A percentile compares a stretch with the other conserved stretches of the same genome.
Conservation (phyloP, 1,284 basidiomycete species). For the Cerrena zonata region DNA sequence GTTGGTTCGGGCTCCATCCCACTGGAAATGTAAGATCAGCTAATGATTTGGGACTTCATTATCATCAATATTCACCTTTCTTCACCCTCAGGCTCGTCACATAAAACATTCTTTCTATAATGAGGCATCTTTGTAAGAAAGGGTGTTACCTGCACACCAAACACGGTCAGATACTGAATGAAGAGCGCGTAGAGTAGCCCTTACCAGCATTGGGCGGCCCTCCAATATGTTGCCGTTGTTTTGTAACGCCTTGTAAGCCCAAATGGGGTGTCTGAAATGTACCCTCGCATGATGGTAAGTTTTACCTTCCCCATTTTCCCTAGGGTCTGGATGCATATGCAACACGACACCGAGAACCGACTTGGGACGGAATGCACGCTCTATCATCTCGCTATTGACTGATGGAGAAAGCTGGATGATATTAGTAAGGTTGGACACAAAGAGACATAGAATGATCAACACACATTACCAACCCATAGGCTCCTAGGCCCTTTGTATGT, state of each 20-base stretch:
- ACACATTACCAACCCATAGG: background rate
- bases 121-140: background rate
- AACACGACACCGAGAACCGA: too few species aligned
- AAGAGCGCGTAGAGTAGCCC: background rate
- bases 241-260: background rate
- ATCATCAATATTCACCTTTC: too few species aligned
- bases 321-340: too few species aligned
- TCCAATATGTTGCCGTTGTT: background rate
- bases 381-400: too few species aligned
- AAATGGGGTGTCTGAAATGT: background rate
- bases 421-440: too few species aligned
- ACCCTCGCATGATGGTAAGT: background rate
- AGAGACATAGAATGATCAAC: background rate
- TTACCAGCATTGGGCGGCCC: background rate
- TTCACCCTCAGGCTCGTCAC: background rate
- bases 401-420: too few species aligned
- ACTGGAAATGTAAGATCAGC: background rate
- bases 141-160: background rate
- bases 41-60: background rate
- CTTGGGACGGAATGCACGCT: too few species aligned
- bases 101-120: too few species aligned
- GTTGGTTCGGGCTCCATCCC: background rate
- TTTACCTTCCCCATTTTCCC: too few species aligned
- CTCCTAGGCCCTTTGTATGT: background rate
- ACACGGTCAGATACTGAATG: too few species aligned